phyloP scores from a whole-genome alignment of 2,329 filamentous ascomycete species.

The Aspergillus fructus region DNA sequence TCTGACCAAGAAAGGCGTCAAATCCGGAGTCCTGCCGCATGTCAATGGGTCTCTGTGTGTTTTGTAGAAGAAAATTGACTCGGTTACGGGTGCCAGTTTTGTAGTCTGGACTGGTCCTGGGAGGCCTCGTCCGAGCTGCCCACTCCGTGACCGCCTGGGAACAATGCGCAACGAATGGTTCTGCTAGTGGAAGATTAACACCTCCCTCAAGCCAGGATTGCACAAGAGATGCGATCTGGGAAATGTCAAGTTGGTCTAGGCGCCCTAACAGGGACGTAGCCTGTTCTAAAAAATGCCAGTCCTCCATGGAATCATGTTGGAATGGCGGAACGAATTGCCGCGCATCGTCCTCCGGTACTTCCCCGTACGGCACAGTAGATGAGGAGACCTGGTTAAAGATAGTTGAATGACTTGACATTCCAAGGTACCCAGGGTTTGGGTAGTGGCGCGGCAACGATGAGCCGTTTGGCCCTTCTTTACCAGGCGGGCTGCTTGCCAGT shows the following conservation, averaged over 20 bases:
- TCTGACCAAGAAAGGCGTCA: not conserved
- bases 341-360: too few relatives aligned
- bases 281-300: not conserved
- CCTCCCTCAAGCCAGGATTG: not conserved
- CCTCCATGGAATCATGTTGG: too few relatives aligned
- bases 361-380: too few relatives aligned
- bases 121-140: too few relatives aligned
- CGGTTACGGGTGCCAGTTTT: too few relatives aligned
- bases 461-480: too few relatives aligned
- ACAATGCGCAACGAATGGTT: not conserved
- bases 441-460: conserved; percentile 13
- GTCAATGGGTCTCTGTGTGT: not conserved
- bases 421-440: conserved; percentile 30
- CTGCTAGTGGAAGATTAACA: not conserved
- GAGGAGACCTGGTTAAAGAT: conserved; percentile 30
- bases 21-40: not conserved
- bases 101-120: too few relatives aligned
- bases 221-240: not conserved
- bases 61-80: not conserved
- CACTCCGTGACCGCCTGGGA: not conserved
- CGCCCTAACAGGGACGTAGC: not conserved
- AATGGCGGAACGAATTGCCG: too few relatives aligned
- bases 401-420: conserved; percentile 28
- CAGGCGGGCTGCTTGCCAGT: too few relatives aligned
- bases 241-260: not conserved